phyloP scores from a whole-genome alignment of 179 eudicot genomes.

The Silene noctiflora region DNA sequence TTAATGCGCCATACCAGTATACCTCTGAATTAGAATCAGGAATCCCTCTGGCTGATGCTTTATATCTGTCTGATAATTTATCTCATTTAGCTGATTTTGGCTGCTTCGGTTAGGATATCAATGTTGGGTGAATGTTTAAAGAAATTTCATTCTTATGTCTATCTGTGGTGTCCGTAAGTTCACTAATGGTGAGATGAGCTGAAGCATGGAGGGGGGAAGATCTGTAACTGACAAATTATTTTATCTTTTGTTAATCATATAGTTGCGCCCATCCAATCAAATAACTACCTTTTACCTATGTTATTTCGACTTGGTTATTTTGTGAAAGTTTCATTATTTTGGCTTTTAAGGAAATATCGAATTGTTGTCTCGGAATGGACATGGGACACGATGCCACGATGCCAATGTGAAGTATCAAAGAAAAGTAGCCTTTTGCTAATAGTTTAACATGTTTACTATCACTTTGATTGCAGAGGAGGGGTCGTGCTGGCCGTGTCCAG shows the following conservation, averaged over 20 bases:
- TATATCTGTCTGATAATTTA: background rate
- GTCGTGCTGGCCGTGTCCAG: constrained; percentile 98
- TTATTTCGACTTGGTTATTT: background rate
- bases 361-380: background rate
- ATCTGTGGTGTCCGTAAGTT: background rate
- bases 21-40: no score
- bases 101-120: constrained; percentile 16
- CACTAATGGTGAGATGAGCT: background rate
- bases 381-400: background rate
- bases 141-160: background rate
- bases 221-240: constrained; percentile 5
- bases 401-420: constrained; percentile 1
- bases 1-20: no score
- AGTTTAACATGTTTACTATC: constrained; percentile 17
- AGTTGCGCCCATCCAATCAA: background rate
- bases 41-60: background rate
- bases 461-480: constrained; percentile 69
- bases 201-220: background rate
- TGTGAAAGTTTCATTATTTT: background rate
- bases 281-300: background rate
- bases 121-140: background rate
- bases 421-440: background rate
- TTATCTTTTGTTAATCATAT: constrained; percentile 2
- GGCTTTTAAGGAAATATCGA: background rate
- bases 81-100: background rate